Evolutionary conservation across 2,329 filamentous ascomycete genomes (phyloP).

Genomic region (Ophiostoma ulmi): DNA sequence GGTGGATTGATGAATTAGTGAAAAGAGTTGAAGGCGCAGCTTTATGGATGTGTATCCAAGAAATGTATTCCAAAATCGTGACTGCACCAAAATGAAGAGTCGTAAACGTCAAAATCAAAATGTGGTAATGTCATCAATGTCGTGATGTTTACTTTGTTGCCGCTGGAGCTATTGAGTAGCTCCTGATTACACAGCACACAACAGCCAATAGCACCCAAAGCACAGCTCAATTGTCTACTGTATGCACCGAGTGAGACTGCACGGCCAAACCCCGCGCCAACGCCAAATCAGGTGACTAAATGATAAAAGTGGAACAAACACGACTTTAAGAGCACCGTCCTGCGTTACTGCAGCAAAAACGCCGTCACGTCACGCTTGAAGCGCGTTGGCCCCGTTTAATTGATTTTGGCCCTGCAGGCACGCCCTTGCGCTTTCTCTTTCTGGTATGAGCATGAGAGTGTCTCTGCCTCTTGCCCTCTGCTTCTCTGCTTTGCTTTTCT

Average conservation of each 20-base stretch:
- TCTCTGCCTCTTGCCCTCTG: not conserved
- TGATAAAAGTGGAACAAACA: slow-evolving; percentile 24
- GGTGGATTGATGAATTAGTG: not conserved
- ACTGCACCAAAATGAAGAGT: too few relatives aligned
- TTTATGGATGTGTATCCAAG: not conserved
- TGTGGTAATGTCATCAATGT: too few relatives aligned
- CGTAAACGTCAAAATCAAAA: not conserved
- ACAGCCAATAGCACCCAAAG: not conserved
- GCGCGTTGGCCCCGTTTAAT: slow-evolving; percentile 28
- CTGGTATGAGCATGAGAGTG: not conserved
- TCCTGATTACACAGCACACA: not conserved
- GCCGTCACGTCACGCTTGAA: slow-evolving; percentile 32
- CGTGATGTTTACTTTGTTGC: slow-evolving; percentile 3
- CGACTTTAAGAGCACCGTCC: slow-evolving; percentile 27
- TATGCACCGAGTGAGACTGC: too few relatives aligned
- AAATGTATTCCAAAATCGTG: not conserved
- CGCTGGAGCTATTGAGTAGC: not conserved
- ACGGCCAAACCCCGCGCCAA: slow-evolving; percentile 15
- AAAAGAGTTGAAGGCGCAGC: not conserved
- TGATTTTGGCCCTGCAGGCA: slow-evolving; percentile 21
- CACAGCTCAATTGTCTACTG: too few relatives aligned
- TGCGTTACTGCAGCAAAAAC: not conserved
- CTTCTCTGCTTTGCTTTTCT: not conserved
- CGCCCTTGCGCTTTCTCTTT: slow-evolving; percentile 3
- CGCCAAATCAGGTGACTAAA: slow-evolving; percentile 26